Base-by-base conservation (phyloP, 2,329 filamentous ascomycete species). In the Penicillium sp. region DNA sequence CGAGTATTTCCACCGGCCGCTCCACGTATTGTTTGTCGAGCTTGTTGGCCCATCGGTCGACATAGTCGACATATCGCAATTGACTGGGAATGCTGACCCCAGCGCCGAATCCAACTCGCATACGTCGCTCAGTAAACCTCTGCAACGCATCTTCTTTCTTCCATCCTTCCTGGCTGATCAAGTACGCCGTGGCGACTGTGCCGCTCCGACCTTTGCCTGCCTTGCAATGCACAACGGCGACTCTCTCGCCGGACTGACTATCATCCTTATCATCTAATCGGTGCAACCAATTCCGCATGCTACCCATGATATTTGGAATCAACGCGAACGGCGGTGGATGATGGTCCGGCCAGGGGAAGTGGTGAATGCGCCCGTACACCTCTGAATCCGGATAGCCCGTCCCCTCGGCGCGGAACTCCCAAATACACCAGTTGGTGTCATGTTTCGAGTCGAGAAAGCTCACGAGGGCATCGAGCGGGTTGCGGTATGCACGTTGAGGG, bases 261-360 rank as follows among this genome's bases (percentile, higher is more conserved):
- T 37, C 44, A 25, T 53, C 42, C n/a, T 61, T 46, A 1, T 44
- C 48, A 5, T 54, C 55, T 7, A 61, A 57, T 0, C 66, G 61
- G 31, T 75, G 70, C 36, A 93, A 62, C 87, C 90, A 96, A 56
- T 90, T 85, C 43, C 85, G 76, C 89, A 98, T 96, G 54, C 84
- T 85, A 1, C 81, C 88, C 75, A 95, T 80, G 45, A 95, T 89
- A 65, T 86, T 74, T 0, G 90, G 90, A 23, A 98, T 81, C 13
- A 96, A 72, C 14, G 80, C 75, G 56, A 98, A 98, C 0, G 92
- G 92, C 35, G 92, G 92, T 3, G 92, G 92, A 60, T 98, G 92
- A 60, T 98, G 92, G 60, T 98, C 92, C 0, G 92, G 92, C 80
- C 86, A 98, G 0, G 92, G 92, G 57, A 89, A 96, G 66, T 98